Base-by-base conservation (phyloP, 345 rosid genomes). In the Moringa oleifera region DNA sequence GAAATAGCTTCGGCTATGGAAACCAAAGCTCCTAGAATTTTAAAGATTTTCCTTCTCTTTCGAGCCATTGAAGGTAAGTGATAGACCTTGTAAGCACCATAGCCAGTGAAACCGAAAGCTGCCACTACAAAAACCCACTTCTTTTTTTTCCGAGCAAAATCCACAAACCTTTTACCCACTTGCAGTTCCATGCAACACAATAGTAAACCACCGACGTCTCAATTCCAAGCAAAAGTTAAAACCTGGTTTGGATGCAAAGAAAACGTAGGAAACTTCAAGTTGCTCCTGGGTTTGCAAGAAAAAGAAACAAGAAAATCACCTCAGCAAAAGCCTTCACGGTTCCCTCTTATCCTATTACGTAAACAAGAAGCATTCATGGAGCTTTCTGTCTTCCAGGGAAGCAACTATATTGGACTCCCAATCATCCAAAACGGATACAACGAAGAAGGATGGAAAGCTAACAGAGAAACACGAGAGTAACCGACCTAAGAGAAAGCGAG, bases 61-160 rank as follows among this genome's bases (percentile, higher is more conserved):
- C 53, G 76, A 62, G 77, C 57, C 18, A 89, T 9, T 0, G 77
- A 74, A n/a, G 96, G 88, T 23, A 70, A 77, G 57, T 80, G 71
- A 76, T 85, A 89, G 75, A 79, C 76, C 83, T 73, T 86, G 58
- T 81, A 84, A 22, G 78, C 76, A 17, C 81, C 83, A 68, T 83
- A 93, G 47, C 75, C 65, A 70, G 80, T 74, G 23, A 73, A 37
- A 18, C 83, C 84, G 25, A 77, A 57, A 53, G 73, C 80, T 1
- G 75, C 73, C 19, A 71, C 25, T 12, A 77, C 45, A 50, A 82
- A 58, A 68, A 84, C 70, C 91, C 81, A 81, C 25, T 76, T 84
- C 58, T 79, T 92, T 74, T 72, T 80, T 73, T 62, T 85, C 57
- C 66, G 18, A 9, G 79, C 33, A 50, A 80, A 73, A 71, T 73